Conservation (phyloP, 257 asterid genomes). For the Oldenlandia corymbosa region DNA sequence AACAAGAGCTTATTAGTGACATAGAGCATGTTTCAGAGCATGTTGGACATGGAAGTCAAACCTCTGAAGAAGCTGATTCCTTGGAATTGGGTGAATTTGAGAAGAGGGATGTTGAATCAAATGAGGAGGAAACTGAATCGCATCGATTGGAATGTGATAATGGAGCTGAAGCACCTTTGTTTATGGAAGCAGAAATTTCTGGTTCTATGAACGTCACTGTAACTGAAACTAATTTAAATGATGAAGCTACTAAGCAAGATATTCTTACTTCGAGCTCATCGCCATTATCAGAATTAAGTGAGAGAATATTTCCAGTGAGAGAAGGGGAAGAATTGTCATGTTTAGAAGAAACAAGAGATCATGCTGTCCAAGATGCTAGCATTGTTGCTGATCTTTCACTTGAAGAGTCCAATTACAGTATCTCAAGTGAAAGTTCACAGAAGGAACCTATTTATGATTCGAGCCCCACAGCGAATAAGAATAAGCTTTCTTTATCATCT, state of each 20-base stretch:
- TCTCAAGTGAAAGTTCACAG: slow-evolving; percentile 21
- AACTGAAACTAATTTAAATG: slow-evolving; percentile 15
- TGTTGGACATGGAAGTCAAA: slow-evolving; percentile 64
- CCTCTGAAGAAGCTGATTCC: slow-evolving; percentile 50
- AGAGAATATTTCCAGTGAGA: slow-evolving; percentile 25
- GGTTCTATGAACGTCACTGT: slow-evolving; percentile 14
- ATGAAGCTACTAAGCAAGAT: slow-evolving; percentile 19
- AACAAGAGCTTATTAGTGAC: slow-evolving; percentile 26
- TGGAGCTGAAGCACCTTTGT: slow-evolving; percentile 8
- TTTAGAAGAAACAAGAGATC: slow-evolving; percentile 25
- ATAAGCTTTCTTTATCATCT: slow-evolving; percentile 41
- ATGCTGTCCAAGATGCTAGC: slow-evolving; percentile 27
- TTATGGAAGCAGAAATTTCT: slow-evolving; percentile 13
- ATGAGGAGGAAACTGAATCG: slow-evolving; percentile 19
- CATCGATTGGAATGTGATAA: slow-evolving; percentile 11
- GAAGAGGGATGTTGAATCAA: slow-evolving; percentile 24
- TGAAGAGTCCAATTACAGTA: slow-evolving; percentile 27
- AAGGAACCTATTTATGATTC: slow-evolving; percentile 60
- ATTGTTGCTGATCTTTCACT: slow-evolving; percentile 27
- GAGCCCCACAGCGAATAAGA: slow-evolving; percentile 41
- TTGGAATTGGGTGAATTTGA: slow-evolving; percentile 27
- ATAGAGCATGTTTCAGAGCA: slow-evolving; percentile 45
- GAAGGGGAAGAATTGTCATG: slow-evolving; percentile 38
- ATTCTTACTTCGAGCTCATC: slow-evolving; percentile 57
- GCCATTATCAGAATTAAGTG: slow-evolving; percentile 54